Evolutionary conservation across 2,329 filamentous ascomycete species (phyloP), one percentile per base, ranked within the genome.

Genomic region (Sporothrix schenckii): DNA sequence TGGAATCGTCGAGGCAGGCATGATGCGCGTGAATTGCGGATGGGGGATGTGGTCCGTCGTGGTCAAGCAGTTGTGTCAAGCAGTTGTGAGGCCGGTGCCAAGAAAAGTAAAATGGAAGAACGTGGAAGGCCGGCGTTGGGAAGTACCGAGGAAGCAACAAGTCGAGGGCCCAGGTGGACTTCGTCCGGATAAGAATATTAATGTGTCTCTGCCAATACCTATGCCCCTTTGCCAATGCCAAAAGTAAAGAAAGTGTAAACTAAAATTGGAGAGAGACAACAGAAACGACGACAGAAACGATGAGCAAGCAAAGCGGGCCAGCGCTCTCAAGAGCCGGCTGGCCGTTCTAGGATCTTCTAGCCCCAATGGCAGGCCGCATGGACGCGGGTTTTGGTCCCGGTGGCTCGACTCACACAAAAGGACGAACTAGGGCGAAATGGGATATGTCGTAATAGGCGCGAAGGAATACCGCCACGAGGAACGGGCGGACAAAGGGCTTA

Each of bases 1-100:
- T 24, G 9, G 65, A 14, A 53, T 47, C 10, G 41, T 52, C 10
- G 69, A 58, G 65, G 66, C 66, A 10, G 66, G 69, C 69, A 71
- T 67, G 16, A 6, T 16, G 50, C 41, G 14, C 41, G 11, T 44
- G 41, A 14, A 44, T 44, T 50, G 53, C 5, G 27, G 16, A n/a
- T 19, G 11, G 56, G 2, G n/a, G 39, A 47, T 24, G 56, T 41
- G 9, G 16, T 41, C 24, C 27, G 21, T 9, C 4, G 27, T 16
- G 47, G 27, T n/a, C 19, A 27, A 10, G 19, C 3, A 4, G 24
- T 9, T 7, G 39, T 19, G 19, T n/a, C 19, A 19, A 10, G 19
- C 1, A 4, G 24, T 9, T 7, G 39, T 19, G 19, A 19, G 41
- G n/a, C 4, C n/a, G 58, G 58, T 11, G 30, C 16, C 24, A 30